These are phyloP conservation scores for Chalciporus pseudorubinellus DNA, from an alignment of 768 basidiomycete genomes.

Conservation along the genomic window DNA sequence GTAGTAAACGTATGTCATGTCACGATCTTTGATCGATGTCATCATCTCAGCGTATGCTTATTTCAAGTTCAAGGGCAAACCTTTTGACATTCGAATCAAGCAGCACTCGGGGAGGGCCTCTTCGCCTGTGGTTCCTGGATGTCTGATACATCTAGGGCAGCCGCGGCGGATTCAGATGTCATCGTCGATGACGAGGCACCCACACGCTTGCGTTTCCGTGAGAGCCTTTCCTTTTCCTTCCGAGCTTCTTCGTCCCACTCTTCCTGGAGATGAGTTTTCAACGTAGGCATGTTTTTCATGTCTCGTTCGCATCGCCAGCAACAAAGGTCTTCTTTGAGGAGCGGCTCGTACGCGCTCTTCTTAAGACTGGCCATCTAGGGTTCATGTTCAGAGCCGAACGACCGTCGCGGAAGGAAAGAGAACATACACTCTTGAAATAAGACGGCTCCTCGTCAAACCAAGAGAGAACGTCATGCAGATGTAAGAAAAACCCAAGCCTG, in stretches of 20 bases:
- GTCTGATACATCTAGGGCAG: background rate
- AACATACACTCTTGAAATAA: conserved; percentile 50
- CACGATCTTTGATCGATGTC: background rate
- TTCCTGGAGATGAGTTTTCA: conserved; percentile 73
- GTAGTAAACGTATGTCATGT: too few relatives aligned
- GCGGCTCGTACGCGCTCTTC: conserved; percentile 52
- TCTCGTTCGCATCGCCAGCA: conserved; percentile 69
- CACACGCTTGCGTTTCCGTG: conserved; percentile 41
- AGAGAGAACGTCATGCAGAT: conserved; percentile 69
- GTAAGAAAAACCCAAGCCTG: conserved; percentile 77
- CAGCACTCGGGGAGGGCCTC: conserved; percentile 3
- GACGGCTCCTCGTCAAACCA: conserved; percentile 74
- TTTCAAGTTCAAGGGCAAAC: background rate
- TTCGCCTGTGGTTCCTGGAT: conserved; percentile 14
- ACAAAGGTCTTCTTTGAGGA: conserved; percentile 62
- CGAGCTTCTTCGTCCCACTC: conserved; percentile 60
- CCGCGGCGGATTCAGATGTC: background rate
- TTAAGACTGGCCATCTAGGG: conserved; percentile 54
- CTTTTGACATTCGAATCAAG: conserved; percentile 2
- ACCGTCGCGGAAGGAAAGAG: too few relatives aligned
- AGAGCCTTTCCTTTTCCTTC: conserved; percentile 40
- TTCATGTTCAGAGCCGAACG: background rate
- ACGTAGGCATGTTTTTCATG: conserved; percentile 67
- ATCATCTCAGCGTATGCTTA: background rate
- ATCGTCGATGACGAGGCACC: background rate